A percentile compares a stretch with the other conserved stretches of the same genome.
phyloP scores from a whole-genome alignment of 1,284 basidiomycete species.

The Earliella scabrosa region DNA sequence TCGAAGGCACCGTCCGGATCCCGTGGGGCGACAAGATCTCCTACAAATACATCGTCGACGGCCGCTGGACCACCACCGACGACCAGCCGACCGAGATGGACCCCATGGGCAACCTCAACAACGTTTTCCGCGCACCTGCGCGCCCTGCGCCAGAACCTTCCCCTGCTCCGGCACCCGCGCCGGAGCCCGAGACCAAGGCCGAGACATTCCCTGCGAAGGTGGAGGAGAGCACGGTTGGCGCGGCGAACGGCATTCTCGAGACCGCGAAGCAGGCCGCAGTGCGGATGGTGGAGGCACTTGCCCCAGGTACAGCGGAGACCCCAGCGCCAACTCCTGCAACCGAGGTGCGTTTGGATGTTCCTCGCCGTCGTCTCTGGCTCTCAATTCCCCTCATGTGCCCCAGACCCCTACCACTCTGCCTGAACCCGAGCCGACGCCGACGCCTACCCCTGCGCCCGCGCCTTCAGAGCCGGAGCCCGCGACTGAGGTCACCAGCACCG shows the following conservation, averaged over 20 bases:
- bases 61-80: slow-evolving; percentile 61
- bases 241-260: slow-evolving; percentile 22
- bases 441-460: slow-evolving; percentile 8
- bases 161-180: slow-evolving; percentile 11
- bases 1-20: slow-evolving; percentile 56
- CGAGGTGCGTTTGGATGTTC: slow-evolving; percentile 8
- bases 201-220: background rate
- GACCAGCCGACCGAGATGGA: slow-evolving; percentile 67
- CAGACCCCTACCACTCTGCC: slow-evolving; percentile 7
- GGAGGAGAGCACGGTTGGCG: slow-evolving; percentile 2
- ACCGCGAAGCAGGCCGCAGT: slow-evolving; percentile 31
- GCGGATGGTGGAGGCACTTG: slow-evolving; percentile 32
- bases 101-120: slow-evolving; percentile 69
- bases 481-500: slow-evolving; percentile 6
- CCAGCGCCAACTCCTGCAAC: slow-evolving; percentile 20
- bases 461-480: slow-evolving; percentile 8
- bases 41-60: slow-evolving; percentile 85
- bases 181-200: slow-evolving; percentile 14
- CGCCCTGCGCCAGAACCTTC: slow-evolving; percentile 33
- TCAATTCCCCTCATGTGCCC: background rate
- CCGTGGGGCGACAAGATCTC: slow-evolving; percentile 67
- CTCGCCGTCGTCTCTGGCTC: background rate
- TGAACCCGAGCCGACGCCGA: slow-evolving; percentile 4
- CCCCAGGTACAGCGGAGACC: slow-evolving; percentile 30
- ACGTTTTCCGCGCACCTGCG: slow-evolving; percentile 66